Base-by-base conservation (phyloP, 2,329 filamentous ascomycete genomes). In the Aspergillus ochraceoroseus region DNA sequence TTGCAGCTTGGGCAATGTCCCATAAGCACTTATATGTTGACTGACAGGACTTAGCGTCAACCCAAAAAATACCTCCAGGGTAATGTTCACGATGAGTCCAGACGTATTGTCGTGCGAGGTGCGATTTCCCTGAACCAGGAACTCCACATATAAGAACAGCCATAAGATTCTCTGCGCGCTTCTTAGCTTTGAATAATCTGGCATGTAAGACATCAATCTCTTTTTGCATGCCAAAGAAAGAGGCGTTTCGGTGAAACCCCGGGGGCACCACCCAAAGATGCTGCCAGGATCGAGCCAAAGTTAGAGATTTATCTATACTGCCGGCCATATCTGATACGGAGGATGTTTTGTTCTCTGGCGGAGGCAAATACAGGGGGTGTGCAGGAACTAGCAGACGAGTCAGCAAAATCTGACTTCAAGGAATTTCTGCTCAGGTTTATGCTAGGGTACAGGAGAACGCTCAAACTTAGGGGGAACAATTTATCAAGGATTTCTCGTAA, bases 21-120 rank as follows among this genome's bases (percentile, higher is more conserved):
- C 78, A 82, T 55, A 76, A 85, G 20, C 77, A 77, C 32, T 77
- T 75, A 37, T 74, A 74, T 22, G 79, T 68, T 34, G 82, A 78
- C 37, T 76, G 66, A 3, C 69, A 57, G 1, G 75, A 77, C 48
- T 79, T 81, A 6, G 79, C 77, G 33, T 79, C 73, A 11, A 85
- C 72, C 82, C 82, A 86, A 58, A 83, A 86, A 29, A 84, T 71
- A 1, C 82, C 82, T 1, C 80, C 80, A 0, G 76, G 73, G 50
- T 81, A 85, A 44, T 76, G 66, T 3, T 70, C 62, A 23, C 70
- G 74, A 51, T 83, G 74, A 3, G 68, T 60, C 51, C 79, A 83
- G 19, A 83, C 74, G 55, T 85, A 85, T 58, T 85, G 72, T 3
- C 82, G 72, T 18, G 80, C 80, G 9, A 85, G 65, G 52, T 85